Conservation (phyloP, 164 flowering plant genomes). For the Piper betle region DNA sequence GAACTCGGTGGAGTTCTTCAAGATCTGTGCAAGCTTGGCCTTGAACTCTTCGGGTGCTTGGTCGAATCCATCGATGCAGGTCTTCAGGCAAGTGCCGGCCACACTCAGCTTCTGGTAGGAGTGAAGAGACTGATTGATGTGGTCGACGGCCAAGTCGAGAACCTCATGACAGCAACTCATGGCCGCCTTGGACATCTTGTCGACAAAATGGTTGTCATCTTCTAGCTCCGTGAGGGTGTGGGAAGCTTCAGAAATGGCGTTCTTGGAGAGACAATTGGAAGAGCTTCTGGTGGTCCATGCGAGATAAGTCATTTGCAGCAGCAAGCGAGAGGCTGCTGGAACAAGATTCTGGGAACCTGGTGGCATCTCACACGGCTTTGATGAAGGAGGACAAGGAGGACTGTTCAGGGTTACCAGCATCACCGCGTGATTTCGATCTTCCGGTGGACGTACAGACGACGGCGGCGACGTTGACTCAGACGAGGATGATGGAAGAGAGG, state of each 20-base stretch:
- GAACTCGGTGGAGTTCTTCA: slow-evolving; percentile 46
- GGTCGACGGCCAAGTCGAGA: slow-evolving; percentile 39
- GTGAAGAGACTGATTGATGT: slow-evolving; percentile 32
- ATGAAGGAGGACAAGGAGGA: slow-evolving; percentile 11
- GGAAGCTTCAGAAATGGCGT: slow-evolving; percentile 11
- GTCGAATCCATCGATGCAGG: slow-evolving; percentile 56
- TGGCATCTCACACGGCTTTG: slow-evolving; percentile 32
- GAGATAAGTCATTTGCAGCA: slow-evolving; percentile 4
- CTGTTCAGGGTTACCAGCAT: slow-evolving; percentile 3
- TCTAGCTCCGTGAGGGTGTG: neutral
- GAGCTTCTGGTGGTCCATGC: slow-evolving; percentile 24
- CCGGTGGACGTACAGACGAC: slow-evolving; percentile 20
- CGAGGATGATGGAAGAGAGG: slow-evolving; percentile 34
- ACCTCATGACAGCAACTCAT: slow-evolving; percentile 31
- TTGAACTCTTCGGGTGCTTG: slow-evolving; percentile 20
- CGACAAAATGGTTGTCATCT: neutral
- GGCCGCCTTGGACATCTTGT: slow-evolving; percentile 21
- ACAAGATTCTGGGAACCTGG: slow-evolving; percentile 38
- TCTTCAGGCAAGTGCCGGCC: slow-evolving; percentile 46
- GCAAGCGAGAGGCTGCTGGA: slow-evolving; percentile 22
- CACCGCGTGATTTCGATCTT: slow-evolving; percentile 12
- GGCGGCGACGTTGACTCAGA: slow-evolving; percentile 29
- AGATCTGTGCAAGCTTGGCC: slow-evolving; percentile 8
- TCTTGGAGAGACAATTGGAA: slow-evolving; percentile 31
- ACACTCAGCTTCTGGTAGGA: slow-evolving; percentile 36